Conservation (phyloP, 192 early-diverging fungal genomes). For the Rhizophagus clarus region DNA sequence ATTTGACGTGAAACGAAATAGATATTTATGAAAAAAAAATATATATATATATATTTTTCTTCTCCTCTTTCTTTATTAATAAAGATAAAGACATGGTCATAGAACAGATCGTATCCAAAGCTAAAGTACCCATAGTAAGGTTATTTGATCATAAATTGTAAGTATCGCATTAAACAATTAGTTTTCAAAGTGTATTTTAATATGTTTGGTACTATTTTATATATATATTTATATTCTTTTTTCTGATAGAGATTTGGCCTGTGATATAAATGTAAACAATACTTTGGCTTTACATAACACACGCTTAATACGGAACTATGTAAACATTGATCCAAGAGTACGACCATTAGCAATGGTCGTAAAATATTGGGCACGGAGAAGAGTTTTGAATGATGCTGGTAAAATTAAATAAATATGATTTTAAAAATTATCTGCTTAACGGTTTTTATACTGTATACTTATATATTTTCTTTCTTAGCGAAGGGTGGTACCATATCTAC, state of each 20-base stretch:
- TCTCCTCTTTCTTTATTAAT: slow-evolving; percentile 15
- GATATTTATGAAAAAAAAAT: neutral
- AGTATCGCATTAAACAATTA: neutral
- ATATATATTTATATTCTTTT: too few relatives aligned
- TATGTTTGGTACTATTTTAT: too few relatives aligned
- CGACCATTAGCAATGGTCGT: slow-evolving; percentile 88
- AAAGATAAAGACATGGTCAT: slow-evolving; percentile 76
- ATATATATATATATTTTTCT: neutral
- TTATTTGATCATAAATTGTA: slow-evolving; percentile 87
- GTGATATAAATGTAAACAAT: slow-evolving; percentile 96
- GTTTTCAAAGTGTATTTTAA: too few relatives aligned
- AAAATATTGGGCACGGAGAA: slow-evolving; percentile 88
- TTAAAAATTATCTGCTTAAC: neutral
- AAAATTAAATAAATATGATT: slow-evolving; percentile 12
- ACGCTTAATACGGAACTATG: slow-evolving; percentile 86
- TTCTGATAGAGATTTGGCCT: slow-evolving; percentile 74
- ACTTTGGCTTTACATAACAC: slow-evolving; percentile 89
- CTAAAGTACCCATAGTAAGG: slow-evolving; percentile 93
- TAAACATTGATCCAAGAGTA: slow-evolving; percentile 85
- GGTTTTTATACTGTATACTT: neutral
- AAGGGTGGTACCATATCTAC: slow-evolving; percentile 92
- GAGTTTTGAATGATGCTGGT: slow-evolving; percentile 90
- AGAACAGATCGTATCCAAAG: slow-evolving; percentile 76
- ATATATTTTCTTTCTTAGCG: slow-evolving; percentile 48
- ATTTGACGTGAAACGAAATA: neutral